Percentiles rank a stretch among this genome's conserved stretches.
Conservation (phyloP, 2,329 filamentous ascomycete species). For the Pyricularia sp. region DNA sequence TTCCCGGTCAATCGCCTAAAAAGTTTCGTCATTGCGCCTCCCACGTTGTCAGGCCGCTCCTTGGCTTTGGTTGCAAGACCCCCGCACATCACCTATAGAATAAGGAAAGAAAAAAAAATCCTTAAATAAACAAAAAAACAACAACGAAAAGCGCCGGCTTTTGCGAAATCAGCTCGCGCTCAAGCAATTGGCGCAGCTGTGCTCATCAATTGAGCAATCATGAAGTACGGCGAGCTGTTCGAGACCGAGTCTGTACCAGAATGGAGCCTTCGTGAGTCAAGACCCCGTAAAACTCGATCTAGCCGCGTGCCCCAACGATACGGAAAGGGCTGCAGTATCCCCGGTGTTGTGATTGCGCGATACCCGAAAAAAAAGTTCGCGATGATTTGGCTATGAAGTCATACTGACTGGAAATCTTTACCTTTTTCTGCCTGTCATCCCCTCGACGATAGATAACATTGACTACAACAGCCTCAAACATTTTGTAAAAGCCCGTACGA, state of each 20-base stretch:
- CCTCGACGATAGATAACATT: constrained; percentile 56
- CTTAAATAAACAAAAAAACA: too few relatives aligned
- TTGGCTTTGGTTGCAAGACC: too few relatives aligned
- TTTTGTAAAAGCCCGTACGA: constrained; percentile 73
- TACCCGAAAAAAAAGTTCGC: neutral
- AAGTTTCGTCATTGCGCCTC: too few relatives aligned
- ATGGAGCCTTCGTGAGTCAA: constrained; percentile 63
- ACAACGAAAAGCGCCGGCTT: too few relatives aligned
- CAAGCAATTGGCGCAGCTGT: neutral
- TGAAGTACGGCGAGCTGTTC: constrained; percentile 72
- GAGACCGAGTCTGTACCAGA: constrained; percentile 69
- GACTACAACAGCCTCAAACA: constrained; percentile 84
- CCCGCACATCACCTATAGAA: too few relatives aligned
- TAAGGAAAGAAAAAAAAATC: too few relatives aligned
- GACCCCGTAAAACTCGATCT: neutral
- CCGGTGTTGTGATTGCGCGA: neutral
- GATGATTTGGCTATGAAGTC: neutral
- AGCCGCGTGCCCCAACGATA: neutral
- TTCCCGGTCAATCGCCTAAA: too few relatives aligned
- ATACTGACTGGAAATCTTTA: neutral
- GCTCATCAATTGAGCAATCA: constrained; percentile 21
- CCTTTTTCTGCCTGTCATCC: too few relatives aligned
- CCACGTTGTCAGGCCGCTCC: too few relatives aligned
- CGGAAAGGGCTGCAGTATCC: neutral
- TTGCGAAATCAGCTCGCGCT: too few relatives aligned